A percentile compares a stretch with the other conserved stretches of the same genome.
phyloP scores from a whole-genome alignment of 2,329 filamentous ascomycete genomes.

The Calonectria pteridis region DNA sequence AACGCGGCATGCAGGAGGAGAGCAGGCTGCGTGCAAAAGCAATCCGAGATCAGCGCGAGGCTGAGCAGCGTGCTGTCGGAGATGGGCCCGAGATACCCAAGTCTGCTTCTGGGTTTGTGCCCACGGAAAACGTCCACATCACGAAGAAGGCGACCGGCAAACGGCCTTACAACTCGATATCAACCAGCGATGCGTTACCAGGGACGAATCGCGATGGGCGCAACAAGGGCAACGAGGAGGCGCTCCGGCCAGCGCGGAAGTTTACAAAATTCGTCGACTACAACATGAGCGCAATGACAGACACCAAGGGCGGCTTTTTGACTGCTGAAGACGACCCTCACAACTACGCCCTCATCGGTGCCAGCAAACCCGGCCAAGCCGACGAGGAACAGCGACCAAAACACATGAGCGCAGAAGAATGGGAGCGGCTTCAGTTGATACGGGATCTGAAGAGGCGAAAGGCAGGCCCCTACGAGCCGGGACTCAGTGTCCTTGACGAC shows the following conservation, averaged over 20 bases:
- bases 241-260: constrained; percentile 82
- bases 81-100: constrained; percentile 57
- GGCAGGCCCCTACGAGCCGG: constrained; percentile 88
- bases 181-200: constrained; percentile 57
- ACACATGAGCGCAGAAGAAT: constrained; percentile 90
- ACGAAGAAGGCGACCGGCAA: constrained; percentile 68
- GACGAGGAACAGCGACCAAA: constrained; percentile 75
- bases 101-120: constrained; percentile 77
- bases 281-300: constrained; percentile 97
- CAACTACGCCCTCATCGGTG: constrained; percentile 76
- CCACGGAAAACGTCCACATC: constrained; percentile 73
- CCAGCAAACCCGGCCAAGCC: constrained; percentile 52
- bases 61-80: constrained; percentile 65
- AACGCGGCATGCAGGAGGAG: constrained; percentile 73
- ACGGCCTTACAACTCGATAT: constrained; percentile 76
- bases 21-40: constrained; percentile 91
- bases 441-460: constrained; percentile 79
- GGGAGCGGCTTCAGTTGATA: constrained; percentile 86
- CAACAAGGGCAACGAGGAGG: constrained; percentile 58
- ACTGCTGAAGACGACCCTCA: constrained; percentile 91
- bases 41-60: constrained; percentile 78
- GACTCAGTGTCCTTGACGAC: constrained; percentile 79
- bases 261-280: constrained; percentile 97
- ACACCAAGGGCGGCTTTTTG: constrained; percentile 96
- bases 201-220: constrained; percentile 78